Base-by-base conservation (phyloP, 768 basidiomycete genomes). In the Lentinula sp. region DNA sequence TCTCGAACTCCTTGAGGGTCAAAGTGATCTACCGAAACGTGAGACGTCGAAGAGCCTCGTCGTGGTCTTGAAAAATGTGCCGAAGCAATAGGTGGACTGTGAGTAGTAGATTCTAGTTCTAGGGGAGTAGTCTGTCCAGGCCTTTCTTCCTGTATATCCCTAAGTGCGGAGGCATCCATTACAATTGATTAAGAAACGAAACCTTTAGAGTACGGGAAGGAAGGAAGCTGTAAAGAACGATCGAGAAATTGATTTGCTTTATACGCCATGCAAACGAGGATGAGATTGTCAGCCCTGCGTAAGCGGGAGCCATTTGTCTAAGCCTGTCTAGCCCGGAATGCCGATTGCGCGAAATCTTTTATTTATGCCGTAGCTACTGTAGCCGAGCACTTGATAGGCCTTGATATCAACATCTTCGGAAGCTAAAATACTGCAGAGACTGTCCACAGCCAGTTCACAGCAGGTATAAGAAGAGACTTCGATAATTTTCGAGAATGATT, bases 1-100 rank as follows among this genome's bases (percentile, higher is more conserved):
- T 74, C 64, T 3, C 65, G 67, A 39, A 83, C 77, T 8, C 85
- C 86, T 18, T 66, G 65, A 1, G 79, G 83, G 68, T 87, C 85
- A 65, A 87, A 86, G 64, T 77, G 78, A 50, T 79, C 80, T 18
- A 82, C 60, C 28, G 74, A 69, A 3, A 82, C 78, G 59, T 67
- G 74, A 53, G 74, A 78, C 13, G 62, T 64, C 32, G 60, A 59
- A 0, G 68, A 68, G 13, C 56, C 43, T 2, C 63, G 15, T 7
- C 59, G n/a, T 3, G 41, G 57, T 5, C 57, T 46, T 18, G 28
- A 5, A 13, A 28, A 16, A 35, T 41, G 57, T 18, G 33, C 41
- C 12, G 57, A 48, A 28, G 28, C n/a, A 10, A 41, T 46, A 18
- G 57, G 43, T 2, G 57, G 41, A 36, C 23, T 32, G 18, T 20